Base-by-base conservation (phyloP, 2,329 filamentous ascomycete genomes). In the Penicillium sp. region DNA sequence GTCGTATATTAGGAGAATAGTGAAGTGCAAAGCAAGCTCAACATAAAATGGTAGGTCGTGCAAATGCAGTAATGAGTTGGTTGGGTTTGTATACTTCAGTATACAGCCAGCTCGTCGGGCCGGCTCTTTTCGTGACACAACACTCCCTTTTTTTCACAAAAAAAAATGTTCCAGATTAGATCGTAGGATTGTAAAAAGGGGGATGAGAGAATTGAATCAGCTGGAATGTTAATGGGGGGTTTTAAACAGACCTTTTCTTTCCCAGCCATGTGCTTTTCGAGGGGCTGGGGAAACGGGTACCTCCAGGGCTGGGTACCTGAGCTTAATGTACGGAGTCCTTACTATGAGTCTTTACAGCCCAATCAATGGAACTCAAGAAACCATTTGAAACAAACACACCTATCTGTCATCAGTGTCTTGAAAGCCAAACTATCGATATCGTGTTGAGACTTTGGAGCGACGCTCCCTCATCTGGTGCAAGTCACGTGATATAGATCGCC, bases 221-320 rank as follows among this genome's bases (percentile, higher is more conserved):
- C 41, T 50, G 51, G 58, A 58, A 60, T 55, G 42, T 41, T 36
- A 48, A 57, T 32, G 26, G 40, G 45, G 55, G 55, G n/a, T 57
- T 58, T 53, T 60, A 55, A 53, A 35, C 47, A 34, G 47, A 9
- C 10, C 14, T 13, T 53, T 34, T 50, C 39, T 40, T 32, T 53
- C 62, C 62, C 62, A 65, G 62, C 62, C 62, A 64, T 64, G 60
- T 64, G 48, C 39, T 53, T 57, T 55, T 57, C 19, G 35, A 53
- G 61, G 49, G 61, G 61, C 61, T 64, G 61, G 61, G 57, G 53
- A 55, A 36, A 38, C 30, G 44, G 49, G 34, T 47, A 40, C 43
- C 32, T 11, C 29, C 23, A 23, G 23, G 23, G 29, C 29, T 34
- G 45, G 45, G 34, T 51, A 44, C 47, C 47, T 42, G 27, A 48